Base-by-base conservation (phyloP, 345 rosid genomes). In the Aegle marmelos region DNA sequence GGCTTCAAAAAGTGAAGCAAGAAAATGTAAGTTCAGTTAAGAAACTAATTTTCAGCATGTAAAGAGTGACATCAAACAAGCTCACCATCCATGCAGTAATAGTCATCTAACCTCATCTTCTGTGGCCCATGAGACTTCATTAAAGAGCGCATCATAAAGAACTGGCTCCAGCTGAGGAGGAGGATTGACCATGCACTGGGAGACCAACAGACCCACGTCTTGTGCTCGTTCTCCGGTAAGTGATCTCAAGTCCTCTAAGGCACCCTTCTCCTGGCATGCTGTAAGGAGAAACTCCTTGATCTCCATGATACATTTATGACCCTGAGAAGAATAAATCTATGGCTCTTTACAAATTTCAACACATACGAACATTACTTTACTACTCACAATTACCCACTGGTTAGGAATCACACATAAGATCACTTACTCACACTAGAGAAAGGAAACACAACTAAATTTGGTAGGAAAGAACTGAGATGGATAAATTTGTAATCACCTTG, bases 101-200 rank as follows among this genome's bases (percentile, higher is more conserved):
- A 77, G 57, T 70, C 48, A 75, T 77, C 88, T 76, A 83, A 95
- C 98, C 97, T 96, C 99, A 80, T 94, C 99, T 90, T 96, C 95
- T 0, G 84, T 89, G 33, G 99, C 98, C 98, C 99, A 91, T 7
- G 85, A 84, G 36, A 94, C 64, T 88, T 94, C 99, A 78, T 94
- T 93, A 68, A 94, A 94, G 57, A 94, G 88, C 7, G 87, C 90
- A 87, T 88, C 93, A 60, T 96, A 94, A 50, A 94, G 84, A 21
- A 91, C 95, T 28, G 97, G 94, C 85, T 92, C 82, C 82, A 96
- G 97, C 81, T 96, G 92, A 56, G 92, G 93, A 77, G 98, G 98
- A 71, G 94, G 90, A 85, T 94, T 96, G 78, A 84, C 85, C 80
- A 94, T 93, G 34, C 87, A 89, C 80, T 91, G 97, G 73, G 97